Conservation (phyloP, 164 flowering plant genomes). For the Nelumbo lutea region DNA sequence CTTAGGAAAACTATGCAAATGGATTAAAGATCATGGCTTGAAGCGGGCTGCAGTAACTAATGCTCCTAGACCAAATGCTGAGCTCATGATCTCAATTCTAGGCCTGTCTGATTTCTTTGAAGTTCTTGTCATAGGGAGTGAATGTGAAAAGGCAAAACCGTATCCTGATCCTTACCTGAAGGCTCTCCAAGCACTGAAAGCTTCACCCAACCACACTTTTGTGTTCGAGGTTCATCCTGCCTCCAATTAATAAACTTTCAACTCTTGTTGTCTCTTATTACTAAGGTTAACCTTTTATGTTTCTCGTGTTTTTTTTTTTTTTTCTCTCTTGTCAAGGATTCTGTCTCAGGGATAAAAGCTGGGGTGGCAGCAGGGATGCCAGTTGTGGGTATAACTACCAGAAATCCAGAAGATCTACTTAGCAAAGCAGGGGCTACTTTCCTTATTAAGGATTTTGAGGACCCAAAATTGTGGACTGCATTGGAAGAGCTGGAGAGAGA, state of each 20-base stretch:
- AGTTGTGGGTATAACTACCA: conserved; percentile 72
- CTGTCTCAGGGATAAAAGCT: conserved; percentile 82
- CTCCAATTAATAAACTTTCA: background rate
- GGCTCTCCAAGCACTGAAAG: conserved; percentile 61
- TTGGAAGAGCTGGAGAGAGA: conserved; percentile 60
- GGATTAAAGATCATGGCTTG: conserved; percentile 85
- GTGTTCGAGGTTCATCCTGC: conserved; percentile 65
- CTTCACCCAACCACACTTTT: conserved; percentile 66
- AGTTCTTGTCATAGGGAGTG: conserved; percentile 53
- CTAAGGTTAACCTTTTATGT: background rate
- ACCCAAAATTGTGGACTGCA: conserved; percentile 79
- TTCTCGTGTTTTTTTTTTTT: background rate
- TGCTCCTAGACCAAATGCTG: conserved; percentile 87
- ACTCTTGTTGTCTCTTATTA: no score
- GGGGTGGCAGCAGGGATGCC: conserved; percentile 98
- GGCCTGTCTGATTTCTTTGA: conserved; percentile 71
- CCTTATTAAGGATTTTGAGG: conserved; percentile 70
- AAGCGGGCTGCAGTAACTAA: conserved; percentile 95
- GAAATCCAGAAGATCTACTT: conserved; percentile 68
- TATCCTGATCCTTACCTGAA: conserved; percentile 90
- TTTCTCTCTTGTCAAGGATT: conserved; percentile 52
- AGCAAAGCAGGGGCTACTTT: conserved; percentile 74
- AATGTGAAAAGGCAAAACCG: conserved; percentile 86
- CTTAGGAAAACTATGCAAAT: conserved; percentile 55
- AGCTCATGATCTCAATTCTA: conserved; percentile 61